These are phyloP conservation scores for Aristolochia californica DNA, from an alignment of 164 flowering plant genomes.

Conservation along the genomic window DNA sequence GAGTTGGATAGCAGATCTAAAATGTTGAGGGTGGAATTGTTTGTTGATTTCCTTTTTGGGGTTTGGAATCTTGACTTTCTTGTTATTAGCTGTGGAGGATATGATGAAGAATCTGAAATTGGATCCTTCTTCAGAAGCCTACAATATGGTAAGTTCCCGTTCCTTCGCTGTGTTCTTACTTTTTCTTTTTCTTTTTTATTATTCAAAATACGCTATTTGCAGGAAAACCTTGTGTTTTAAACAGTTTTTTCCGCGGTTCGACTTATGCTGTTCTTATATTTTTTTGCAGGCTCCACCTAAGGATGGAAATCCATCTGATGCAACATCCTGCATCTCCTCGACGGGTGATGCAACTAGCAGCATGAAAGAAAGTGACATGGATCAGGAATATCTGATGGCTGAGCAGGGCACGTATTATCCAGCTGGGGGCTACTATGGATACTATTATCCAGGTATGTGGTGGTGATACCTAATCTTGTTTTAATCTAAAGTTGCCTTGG, in stretches of 20 bases:
- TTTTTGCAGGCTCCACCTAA: conserved; percentile 19
- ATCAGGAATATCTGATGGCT: conserved; percentile 21
- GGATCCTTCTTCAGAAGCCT: conserved; percentile 20
- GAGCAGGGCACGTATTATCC: conserved; percentile 28
- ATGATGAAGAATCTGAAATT: conserved; percentile 26
- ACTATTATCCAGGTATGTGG: conserved; percentile 43
- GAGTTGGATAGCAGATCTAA: too few species aligned
- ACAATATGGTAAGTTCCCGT: conserved; percentile 15
- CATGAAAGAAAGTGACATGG: conserved; percentile 26
- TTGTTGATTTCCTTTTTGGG: neutral
- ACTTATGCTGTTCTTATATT: neutral
- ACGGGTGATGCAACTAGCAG: conserved; percentile 29
- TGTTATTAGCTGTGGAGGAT: conserved; percentile 25
- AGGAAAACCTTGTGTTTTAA: neutral
- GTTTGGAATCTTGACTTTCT: conserved; percentile 15
- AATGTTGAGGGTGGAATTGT: neutral
- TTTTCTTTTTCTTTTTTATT: neutral
- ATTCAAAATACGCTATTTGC: neutral
- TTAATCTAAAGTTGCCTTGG: too few species aligned
- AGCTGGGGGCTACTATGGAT: conserved; percentile 26
- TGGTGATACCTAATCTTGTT: too few species aligned
- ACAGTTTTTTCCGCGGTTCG: neutral
- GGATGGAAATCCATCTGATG: conserved; percentile 31
- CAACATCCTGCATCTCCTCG: conserved; percentile 32
- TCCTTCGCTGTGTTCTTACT: neutral